A percentile compares a stretch with the other conserved stretches of the same genome.
These are phyloP conservation scores for Colletotrichum coccodes DNA, from an alignment of 2,329 filamentous ascomycete genomes.

Conservation along the genomic window DNA sequence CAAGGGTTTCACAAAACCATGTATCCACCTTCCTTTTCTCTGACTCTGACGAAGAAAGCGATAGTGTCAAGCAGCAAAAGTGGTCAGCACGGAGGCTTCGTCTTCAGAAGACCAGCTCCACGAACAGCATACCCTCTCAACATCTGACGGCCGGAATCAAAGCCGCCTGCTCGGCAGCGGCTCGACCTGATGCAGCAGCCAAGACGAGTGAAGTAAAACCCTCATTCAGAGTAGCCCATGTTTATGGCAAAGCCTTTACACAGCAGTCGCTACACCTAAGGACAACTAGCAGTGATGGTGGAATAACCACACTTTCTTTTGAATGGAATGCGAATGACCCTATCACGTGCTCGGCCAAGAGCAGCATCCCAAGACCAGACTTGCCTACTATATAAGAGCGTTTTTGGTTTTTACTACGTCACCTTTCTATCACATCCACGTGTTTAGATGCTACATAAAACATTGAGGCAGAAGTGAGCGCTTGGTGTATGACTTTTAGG, in stretches of 20 bases:
- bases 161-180: not conserved
- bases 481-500: not conserved
- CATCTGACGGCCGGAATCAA: not conserved
- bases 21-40: slow-evolving; percentile 1
- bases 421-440: not conserved
- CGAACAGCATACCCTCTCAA: not conserved
- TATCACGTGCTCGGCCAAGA: not conserved
- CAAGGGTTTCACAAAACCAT: not conserved
- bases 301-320: not conserved
- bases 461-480: not conserved
- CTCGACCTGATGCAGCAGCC: not conserved
- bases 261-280: not conserved
- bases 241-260: not conserved
- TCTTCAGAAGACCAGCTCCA: not conserved
- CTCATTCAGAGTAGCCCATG: not conserved
- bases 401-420: not conserved
- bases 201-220: not conserved
- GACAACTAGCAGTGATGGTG: not conserved
- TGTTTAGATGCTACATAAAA: not conserved
- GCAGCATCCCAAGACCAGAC: not conserved
- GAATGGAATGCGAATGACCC: not conserved
- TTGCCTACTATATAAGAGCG: not conserved
- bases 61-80: not conserved
- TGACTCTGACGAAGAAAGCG: not conserved
- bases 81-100: not conserved